Conservation (phyloP, 176 grass and related monocot species). For the Rhynchospora breviuscula region DNA sequence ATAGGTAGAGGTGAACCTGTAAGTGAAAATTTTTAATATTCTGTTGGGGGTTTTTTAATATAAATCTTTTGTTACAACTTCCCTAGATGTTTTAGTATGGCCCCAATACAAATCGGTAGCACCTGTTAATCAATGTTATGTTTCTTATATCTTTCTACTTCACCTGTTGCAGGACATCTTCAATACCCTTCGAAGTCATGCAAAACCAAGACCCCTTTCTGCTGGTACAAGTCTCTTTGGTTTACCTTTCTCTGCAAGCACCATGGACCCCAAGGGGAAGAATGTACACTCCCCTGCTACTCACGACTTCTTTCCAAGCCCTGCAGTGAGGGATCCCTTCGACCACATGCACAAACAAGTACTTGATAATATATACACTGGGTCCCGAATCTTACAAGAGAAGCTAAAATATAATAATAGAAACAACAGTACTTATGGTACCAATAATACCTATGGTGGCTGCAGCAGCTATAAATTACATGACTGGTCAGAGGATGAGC, state of each 20-base stretch:
- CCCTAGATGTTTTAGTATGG: background rate
- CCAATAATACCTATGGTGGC: background rate
- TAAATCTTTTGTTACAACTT: background rate
- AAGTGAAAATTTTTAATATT: background rate
- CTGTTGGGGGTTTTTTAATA: background rate
- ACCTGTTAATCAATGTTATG: background rate
- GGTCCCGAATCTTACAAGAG: constrained; percentile 20
- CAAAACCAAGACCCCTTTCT: background rate
- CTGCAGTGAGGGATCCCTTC: background rate
- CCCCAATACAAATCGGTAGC: background rate
- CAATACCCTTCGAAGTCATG: background rate
- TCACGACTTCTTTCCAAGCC: background rate
- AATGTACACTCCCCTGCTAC: background rate
- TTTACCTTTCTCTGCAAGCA: background rate
- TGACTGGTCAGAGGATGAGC: constrained; percentile 84
- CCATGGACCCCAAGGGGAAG: constrained; percentile 17
- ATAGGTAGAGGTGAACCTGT: background rate
- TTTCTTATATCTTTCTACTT: background rate
- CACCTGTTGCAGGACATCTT: background rate
- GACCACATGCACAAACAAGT: constrained; percentile 7
- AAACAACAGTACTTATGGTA: background rate
- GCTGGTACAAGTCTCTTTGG: constrained; percentile 7
- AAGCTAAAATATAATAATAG: constrained; percentile 9
- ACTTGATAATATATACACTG: constrained; percentile 6
- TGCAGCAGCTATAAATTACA: background rate